A percentile compares a stretch with the other conserved stretches of the same genome.
phyloP scores from a whole-genome alignment of 2,329 filamentous ascomycete genomes.

The Sordariomycetes sp. region DNA sequence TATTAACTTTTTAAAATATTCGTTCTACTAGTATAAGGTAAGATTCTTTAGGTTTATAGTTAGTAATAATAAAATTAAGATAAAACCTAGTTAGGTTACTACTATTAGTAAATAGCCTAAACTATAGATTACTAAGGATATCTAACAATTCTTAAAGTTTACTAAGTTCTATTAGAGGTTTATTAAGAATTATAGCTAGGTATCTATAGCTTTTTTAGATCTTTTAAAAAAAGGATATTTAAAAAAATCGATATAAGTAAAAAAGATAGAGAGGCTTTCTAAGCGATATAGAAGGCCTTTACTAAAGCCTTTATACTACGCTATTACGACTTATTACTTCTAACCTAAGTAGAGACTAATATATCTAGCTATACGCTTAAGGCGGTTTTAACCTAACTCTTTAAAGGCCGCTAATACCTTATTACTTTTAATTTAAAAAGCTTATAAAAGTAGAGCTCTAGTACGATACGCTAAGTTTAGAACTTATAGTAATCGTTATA shows the following conservation, averaged over 20 bases:
- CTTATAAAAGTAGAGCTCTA: neutral
- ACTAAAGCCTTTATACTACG: too few species aligned
- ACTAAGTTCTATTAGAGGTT: neutral
- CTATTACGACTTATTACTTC: too few species aligned
- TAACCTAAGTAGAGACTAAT: too few species aligned
- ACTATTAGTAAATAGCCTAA: too few species aligned
- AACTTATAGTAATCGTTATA: neutral
- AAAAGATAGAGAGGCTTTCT: too few species aligned
- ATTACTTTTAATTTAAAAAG: neutral
- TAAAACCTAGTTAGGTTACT: too few species aligned
- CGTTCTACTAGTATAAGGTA: neutral
- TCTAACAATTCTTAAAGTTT: neutral
- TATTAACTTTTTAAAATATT: neutral
- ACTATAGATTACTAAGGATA: too few species aligned
- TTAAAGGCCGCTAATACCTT: too few species aligned
- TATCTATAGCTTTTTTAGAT: neutral
- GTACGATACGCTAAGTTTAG: neutral
- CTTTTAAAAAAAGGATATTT: neutral
- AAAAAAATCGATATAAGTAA: neutral
- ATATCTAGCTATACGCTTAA: too few species aligned
- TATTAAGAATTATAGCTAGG: neutral
- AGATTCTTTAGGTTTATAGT: neutral
- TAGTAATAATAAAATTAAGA: neutral
- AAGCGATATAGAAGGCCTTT: too few species aligned
- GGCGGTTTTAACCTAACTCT: too few species aligned